Percentiles rank a stretch among this genome's conserved stretches.
Conservation (phyloP, 805 yeast species). For the Candida oleophila region DNA sequence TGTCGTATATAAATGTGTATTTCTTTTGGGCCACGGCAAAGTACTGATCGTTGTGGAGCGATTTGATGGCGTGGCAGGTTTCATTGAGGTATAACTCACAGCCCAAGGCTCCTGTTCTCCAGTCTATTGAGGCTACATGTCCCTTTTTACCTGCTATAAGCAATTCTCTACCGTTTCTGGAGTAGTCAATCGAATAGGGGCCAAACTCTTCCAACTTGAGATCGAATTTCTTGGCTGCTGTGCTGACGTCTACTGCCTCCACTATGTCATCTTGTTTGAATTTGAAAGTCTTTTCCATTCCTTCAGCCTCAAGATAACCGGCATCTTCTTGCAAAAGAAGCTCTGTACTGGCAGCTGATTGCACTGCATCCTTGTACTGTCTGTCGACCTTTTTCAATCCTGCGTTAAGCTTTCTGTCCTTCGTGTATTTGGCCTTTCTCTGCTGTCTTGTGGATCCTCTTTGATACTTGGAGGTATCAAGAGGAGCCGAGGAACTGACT, state of each 20-base stretch:
- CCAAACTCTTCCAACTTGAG: constrained; percentile 76
- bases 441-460: constrained; percentile 18
- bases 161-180: constrained; percentile 84
- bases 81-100: constrained; percentile 86
- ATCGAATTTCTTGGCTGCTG: constrained; percentile 74
- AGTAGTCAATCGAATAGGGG: constrained; percentile 79
- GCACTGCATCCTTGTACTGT: constrained; percentile 74
- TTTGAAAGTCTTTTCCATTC: constrained; percentile 90
- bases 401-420: constrained; percentile 62
- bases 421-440: constrained; percentile 34
- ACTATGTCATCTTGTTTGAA: constrained; percentile 78
- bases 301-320: constrained; percentile 90
- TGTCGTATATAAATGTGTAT: constrained; percentile 88
- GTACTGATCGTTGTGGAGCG: constrained; percentile 86
- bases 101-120: constrained; percentile 82
- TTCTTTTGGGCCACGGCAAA: constrained; percentile 97
- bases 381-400: constrained; percentile 66
- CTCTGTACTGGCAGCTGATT: constrained; percentile 84
- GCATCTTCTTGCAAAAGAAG: constrained; percentile 77
- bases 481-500: background rate
- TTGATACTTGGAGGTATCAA: constrained; percentile 19
- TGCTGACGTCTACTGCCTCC: constrained; percentile 71
- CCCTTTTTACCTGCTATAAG: constrained; percentile 89
- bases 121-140: constrained; percentile 93
- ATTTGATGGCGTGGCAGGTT: constrained; percentile 86